Base-by-base conservation (phyloP, 2,329 filamentous ascomycete species). In the Calonectria pauciramosa region DNA sequence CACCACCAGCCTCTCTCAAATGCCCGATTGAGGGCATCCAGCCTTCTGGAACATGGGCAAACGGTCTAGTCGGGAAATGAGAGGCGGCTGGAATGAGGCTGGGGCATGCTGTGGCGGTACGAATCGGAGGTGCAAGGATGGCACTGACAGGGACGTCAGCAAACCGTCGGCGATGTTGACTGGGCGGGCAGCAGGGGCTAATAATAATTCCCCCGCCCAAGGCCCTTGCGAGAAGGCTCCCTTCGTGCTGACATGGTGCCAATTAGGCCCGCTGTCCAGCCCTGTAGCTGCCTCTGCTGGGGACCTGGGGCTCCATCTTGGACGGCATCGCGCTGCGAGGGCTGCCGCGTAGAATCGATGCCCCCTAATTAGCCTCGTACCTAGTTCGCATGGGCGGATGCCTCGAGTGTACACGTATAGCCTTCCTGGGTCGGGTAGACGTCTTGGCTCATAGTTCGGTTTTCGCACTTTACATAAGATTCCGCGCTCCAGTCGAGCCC, bases 331-430 rank as follows among this genome's bases (percentile, higher is more conserved):
- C 51, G 52, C 67, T 69, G 38, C 63, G 44, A 60, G 49, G 26
- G 47, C 51, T 63, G 59, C 54, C n/a, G 36, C n/a, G 36, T 60
- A 65, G 34, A 60, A 32, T 36, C 32, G 38, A 44, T 30, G 32
- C 60, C 71, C 71, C 67, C 32, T 70, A 34, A 41, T 36, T 73
- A 73, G 56, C 28, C 26, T 41, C 41, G 49, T 38, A n/a, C 70
- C 70, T 79, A 76, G 76, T 75, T 75, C 68, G 69, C 73, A 72
- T 66, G 70, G 74, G 77, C 75, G 77, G 74, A n/a, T 79, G 71
- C 74, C 75, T 80, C 65, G 74, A 52, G 71, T 79, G 77, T 77
- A 74, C 78, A 79, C 79, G 79, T 76, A 80, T 75, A 76, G 47
- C 73, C 65, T 73, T 65, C 26, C 71, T 74, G 71, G 60, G 54